A percentile compares a stretch with the other conserved stretches of the same genome.
Evolutionary conservation across 192 early-diverging fungal species (phyloP).

Genomic region (Entomortierella lignicola): DNA sequence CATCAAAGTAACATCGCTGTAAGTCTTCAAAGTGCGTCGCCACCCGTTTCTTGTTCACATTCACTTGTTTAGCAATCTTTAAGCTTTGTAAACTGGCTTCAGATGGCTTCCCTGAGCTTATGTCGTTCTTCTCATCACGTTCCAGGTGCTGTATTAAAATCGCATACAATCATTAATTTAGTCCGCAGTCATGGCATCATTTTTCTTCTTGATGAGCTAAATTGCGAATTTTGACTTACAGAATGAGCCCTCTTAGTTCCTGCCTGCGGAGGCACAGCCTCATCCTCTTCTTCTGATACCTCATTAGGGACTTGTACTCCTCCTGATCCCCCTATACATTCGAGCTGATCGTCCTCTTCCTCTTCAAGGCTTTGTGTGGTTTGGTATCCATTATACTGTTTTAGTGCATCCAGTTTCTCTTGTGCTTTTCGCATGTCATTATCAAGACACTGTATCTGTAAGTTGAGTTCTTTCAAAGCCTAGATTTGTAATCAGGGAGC

Average conservation of each 20-base stretch:
- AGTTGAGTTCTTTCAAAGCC: conserved; percentile 53
- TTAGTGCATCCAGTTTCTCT: conserved; percentile 51
- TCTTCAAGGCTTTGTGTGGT: conserved; percentile 30
- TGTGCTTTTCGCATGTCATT: conserved; percentile 56
- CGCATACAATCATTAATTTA: background rate
- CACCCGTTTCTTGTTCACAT: conserved; percentile 58
- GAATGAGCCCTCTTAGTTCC: conserved; percentile 44
- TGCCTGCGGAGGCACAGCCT: conserved; percentile 43
- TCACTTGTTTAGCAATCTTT: conserved; percentile 38
- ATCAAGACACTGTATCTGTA: conserved; percentile 58
- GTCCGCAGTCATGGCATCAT: background rate
- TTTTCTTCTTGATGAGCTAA: no score
- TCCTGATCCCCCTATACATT: conserved; percentile 11
- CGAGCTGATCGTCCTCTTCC: conserved; percentile 42
- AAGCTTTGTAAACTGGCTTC: conserved; percentile 15
- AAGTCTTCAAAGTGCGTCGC: conserved; percentile 77
- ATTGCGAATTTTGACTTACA: conserved; percentile 15
- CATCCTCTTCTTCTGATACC: conserved; percentile 50
- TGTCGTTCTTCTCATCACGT: conserved; percentile 29
- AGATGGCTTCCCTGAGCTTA: conserved; percentile 6
- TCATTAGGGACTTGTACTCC: conserved; percentile 52
- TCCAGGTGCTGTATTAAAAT: conserved; percentile 30
- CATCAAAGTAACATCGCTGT: conserved; percentile 77
- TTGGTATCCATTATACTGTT: conserved; percentile 24
- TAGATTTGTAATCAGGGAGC: background rate